phyloP scores from a whole-genome alignment of 2,329 filamentous ascomycete species.

The Aspergillus calidoustus region DNA sequence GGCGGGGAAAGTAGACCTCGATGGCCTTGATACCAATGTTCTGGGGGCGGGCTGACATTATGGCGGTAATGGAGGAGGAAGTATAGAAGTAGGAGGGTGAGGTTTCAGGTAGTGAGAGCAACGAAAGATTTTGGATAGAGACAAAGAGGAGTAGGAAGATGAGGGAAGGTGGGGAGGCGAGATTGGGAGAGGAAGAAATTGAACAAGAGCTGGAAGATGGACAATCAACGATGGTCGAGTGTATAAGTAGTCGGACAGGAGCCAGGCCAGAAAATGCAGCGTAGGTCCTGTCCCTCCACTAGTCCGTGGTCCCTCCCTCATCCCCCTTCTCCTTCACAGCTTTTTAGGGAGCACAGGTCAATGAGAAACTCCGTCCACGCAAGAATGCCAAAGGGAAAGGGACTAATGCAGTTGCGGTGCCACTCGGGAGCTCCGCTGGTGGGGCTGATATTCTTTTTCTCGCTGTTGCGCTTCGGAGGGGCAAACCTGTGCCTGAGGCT shows the following conservation, averaged over 20 bases:
- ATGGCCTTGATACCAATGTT: conserved; percentile 94
- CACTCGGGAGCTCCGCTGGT: conserved; percentile 12
- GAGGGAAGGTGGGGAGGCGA: conserved; percentile 5
- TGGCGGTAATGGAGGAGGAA: conserved; percentile 30
- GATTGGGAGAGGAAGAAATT: conserved; percentile 16
- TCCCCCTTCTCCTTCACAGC: neutral
- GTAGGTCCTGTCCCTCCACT: conserved; percentile 15
- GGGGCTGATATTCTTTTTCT: conserved; percentile 12
- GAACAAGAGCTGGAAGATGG: conserved; percentile 19
- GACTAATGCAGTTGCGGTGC: conserved; percentile 9
- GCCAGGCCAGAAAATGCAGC: conserved; percentile 17
- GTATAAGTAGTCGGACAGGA: conserved; percentile 13
- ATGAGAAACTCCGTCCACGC: conserved; percentile 1
- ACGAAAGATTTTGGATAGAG: neutral
- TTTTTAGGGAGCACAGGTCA: conserved; percentile 5
- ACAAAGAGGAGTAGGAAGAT: neutral
- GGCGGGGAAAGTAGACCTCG: conserved; percentile 84
- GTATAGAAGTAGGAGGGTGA: conserved; percentile 18
- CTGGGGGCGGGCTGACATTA: conserved; percentile 76
- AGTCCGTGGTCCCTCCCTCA: conserved; percentile 5
- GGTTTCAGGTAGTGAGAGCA: conserved; percentile 10
- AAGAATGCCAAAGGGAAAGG: conserved; percentile 12
- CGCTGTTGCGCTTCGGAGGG: conserved; percentile 9
- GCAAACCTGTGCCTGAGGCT: conserved; percentile 18
- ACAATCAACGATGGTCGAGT: conserved; percentile 16